These are phyloP conservation scores for Neoscytalidium dimidiatum DNA, from an alignment of 2,329 filamentous ascomycete genomes.

Conservation along the genomic window DNA sequence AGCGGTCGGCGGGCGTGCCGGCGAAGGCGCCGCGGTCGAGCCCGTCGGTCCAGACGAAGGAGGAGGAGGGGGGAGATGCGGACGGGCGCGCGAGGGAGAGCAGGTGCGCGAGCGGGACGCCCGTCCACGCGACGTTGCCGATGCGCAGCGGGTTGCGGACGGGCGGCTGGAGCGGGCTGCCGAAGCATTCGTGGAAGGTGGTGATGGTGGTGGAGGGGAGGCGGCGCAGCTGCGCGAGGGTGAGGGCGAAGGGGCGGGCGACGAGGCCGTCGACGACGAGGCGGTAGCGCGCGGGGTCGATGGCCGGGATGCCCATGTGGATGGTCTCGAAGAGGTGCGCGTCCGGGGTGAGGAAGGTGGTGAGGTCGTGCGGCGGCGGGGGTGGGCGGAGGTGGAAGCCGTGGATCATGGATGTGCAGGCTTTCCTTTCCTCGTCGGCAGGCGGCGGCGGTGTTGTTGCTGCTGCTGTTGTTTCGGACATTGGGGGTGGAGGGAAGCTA, in stretches of 20 bases:
- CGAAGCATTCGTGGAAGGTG: slow-evolving; percentile 41
- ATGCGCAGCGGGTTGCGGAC: slow-evolving; percentile 32
- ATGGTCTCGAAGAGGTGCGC: slow-evolving; percentile 38
- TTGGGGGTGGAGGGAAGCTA: no score
- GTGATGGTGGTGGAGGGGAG: slow-evolving; percentile 31
- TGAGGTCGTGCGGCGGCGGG: slow-evolving; percentile 31
- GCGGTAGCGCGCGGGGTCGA: slow-evolving; percentile 31
- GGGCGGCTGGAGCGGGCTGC: slow-evolving; percentile 34
- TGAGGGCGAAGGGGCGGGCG: slow-evolving; percentile 29
- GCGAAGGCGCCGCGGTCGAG: slow-evolving; percentile 31
- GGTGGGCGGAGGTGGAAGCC: slow-evolving; percentile 27
- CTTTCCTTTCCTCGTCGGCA: background rate
- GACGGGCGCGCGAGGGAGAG: slow-evolving; percentile 26
- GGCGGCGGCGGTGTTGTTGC: no score
- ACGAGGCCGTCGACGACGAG: slow-evolving; percentile 37
- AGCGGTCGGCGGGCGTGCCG: slow-evolving; percentile 28
- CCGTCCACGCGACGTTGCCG: slow-evolving; percentile 40
- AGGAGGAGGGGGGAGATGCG: slow-evolving; percentile 10
- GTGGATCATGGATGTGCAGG: background rate
- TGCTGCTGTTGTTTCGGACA: background rate
- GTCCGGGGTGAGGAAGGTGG: slow-evolving; percentile 29
- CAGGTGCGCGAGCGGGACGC: slow-evolving; percentile 30
- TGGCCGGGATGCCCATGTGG: slow-evolving; percentile 36
- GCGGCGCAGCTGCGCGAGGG: slow-evolving; percentile 27
- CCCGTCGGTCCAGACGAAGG: slow-evolving; percentile 34